phyloP scores from a whole-genome alignment of 805 yeast genomes.

The Priceomyces medius region DNA sequence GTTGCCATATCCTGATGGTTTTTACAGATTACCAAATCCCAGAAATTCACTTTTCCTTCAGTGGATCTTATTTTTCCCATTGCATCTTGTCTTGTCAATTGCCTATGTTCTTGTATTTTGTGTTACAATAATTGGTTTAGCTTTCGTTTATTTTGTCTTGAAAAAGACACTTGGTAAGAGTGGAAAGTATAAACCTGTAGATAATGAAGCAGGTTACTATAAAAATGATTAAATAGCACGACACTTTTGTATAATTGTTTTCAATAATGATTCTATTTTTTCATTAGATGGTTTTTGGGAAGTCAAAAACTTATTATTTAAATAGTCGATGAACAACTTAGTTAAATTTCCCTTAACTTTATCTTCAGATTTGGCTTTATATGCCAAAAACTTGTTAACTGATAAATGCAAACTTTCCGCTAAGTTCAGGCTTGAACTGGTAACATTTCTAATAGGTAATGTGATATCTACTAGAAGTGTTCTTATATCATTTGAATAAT shows the following conservation, averaged over 20 bases:
- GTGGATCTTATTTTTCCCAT: conserved; percentile 20
- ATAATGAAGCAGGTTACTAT: conserved; percentile 21
- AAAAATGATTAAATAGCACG: conserved; percentile 24
- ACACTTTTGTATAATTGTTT: conserved; percentile 41
- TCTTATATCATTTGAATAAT: conserved; percentile 39
- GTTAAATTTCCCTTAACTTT: conserved; percentile 33
- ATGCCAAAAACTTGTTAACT: conserved; percentile 69
- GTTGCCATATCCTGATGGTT: conserved; percentile 40
- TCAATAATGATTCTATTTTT: conserved; percentile 31
- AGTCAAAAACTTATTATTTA: conserved; percentile 26
- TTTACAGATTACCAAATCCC: conserved; percentile 37
- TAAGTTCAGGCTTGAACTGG: conserved; percentile 41
- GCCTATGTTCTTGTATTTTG: conserved; percentile 3
- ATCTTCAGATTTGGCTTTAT: conserved; percentile 43
- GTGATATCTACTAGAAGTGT: conserved; percentile 56
- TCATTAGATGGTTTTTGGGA: conserved; percentile 19
- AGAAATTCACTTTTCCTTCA: conserved; percentile 17
- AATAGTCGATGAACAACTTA: conserved; percentile 21
- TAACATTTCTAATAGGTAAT: conserved; percentile 60
- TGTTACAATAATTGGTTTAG: conserved; percentile 16
- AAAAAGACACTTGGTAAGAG: conserved; percentile 11
- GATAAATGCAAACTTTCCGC: conserved; percentile 64
- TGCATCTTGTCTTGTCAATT: conserved; percentile 15
- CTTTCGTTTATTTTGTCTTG: conserved; percentile 23
- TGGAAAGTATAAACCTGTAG: conserved; percentile 19